A percentile compares a stretch with the other conserved stretches of the same genome.
Evolutionary conservation across 2,329 filamentous ascomycete genomes (phyloP).

Genomic region (Colletotrichum sp.): DNA sequence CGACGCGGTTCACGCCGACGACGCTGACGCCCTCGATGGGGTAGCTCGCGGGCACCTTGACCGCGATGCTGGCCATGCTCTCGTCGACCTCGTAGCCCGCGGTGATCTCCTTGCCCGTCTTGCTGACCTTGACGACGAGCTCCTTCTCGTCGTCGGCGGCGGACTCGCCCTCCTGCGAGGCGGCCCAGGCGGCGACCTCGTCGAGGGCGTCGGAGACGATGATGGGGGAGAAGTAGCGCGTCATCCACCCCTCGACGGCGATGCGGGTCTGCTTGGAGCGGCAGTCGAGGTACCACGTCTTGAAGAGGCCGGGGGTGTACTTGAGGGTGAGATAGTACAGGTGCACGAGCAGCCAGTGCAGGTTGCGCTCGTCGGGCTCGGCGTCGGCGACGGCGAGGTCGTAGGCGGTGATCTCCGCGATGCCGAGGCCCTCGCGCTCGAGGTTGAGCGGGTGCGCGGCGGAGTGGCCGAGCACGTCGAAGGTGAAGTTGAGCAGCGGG

Average conservation of each 20-base stretch:
- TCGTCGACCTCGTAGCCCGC: conserved; percentile 91
- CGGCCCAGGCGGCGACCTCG: conserved; percentile 72
- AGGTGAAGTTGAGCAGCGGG: conserved; percentile 78
- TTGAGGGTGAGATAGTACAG: conserved; percentile 84
- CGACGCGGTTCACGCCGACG: conserved; percentile 79
- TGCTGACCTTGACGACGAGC: conserved; percentile 73
- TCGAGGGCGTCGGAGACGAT: conserved; percentile 70
- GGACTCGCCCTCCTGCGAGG: conserved; percentile 47
- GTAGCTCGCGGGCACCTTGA: conserved; percentile 81
- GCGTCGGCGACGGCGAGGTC: conserved; percentile 57
- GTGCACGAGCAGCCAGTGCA: conserved; percentile 84
- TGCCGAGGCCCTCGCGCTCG: conserved; percentile 67
- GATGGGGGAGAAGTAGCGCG: conserved; percentile 78
- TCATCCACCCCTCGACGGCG: conserved; percentile 84
- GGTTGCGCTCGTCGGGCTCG: conserved; percentile 72
- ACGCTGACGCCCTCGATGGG: conserved; percentile 83
- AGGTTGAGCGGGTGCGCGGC: conserved; percentile 77
- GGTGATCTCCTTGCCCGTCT: conserved; percentile 75
- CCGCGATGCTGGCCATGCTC: conserved; percentile 79
- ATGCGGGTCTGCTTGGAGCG: conserved; percentile 81
- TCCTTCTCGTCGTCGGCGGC: conserved; percentile 59
- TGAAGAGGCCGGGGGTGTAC: conserved; percentile 79
- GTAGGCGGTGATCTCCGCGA: conserved; percentile 61
- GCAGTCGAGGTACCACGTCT: conserved; percentile 84
- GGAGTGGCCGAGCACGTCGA: conserved; percentile 84